Percentiles rank a stretch among this genome's conserved stretches.
Evolutionary conservation across 2,329 filamentous ascomycete species (phyloP).

Genomic region (Uncinocarpus reesii): DNA sequence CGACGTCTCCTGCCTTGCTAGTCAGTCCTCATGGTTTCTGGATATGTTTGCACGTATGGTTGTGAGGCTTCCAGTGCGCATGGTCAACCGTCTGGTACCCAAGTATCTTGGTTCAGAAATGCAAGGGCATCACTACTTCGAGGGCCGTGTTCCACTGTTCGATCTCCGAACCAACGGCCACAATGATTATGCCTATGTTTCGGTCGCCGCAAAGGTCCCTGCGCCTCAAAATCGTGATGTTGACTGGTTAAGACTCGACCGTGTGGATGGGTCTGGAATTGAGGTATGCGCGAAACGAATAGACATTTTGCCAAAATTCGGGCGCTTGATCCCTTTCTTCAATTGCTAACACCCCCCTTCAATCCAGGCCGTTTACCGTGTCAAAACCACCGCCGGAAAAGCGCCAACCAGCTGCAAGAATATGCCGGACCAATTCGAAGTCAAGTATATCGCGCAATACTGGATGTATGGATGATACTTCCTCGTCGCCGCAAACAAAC

Average conservation of each 20-base stretch:
- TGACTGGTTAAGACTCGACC: slow-evolving; percentile 28
- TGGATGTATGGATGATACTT: slow-evolving; percentile 32
- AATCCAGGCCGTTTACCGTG: slow-evolving; percentile 33
- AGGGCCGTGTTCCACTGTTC: slow-evolving; percentile 24
- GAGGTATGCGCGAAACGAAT: slow-evolving; percentile 23
- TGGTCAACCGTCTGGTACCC: slow-evolving; percentile 18
- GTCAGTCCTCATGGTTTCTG: background rate
- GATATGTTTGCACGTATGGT: slow-evolving; percentile 5
- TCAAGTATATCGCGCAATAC: slow-evolving; percentile 36
- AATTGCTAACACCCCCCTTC: background rate
- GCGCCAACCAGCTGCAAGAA: slow-evolving; percentile 28
- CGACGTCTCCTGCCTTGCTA: slow-evolving; percentile 34
- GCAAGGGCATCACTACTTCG: slow-evolving; percentile 30
- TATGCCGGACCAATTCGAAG: slow-evolving; percentile 24
- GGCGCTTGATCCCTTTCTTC: too few relatives aligned
- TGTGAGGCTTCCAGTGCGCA: background rate
- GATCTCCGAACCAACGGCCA: slow-evolving; percentile 23
- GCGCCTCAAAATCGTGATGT: slow-evolving; percentile 24
- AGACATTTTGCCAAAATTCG: too few relatives aligned
- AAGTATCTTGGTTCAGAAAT: slow-evolving; percentile 21
- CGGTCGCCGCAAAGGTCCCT: slow-evolving; percentile 23
- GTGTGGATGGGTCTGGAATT: slow-evolving; percentile 23
- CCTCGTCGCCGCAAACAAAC: background rate
- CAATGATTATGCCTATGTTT: slow-evolving; percentile 22
- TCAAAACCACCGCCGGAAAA: slow-evolving; percentile 30